Evolutionary conservation across 2,329 filamentous ascomycete species (phyloP), one percentile per base, ranked within the genome.

Genomic region (Aspergillus sp.): DNA sequence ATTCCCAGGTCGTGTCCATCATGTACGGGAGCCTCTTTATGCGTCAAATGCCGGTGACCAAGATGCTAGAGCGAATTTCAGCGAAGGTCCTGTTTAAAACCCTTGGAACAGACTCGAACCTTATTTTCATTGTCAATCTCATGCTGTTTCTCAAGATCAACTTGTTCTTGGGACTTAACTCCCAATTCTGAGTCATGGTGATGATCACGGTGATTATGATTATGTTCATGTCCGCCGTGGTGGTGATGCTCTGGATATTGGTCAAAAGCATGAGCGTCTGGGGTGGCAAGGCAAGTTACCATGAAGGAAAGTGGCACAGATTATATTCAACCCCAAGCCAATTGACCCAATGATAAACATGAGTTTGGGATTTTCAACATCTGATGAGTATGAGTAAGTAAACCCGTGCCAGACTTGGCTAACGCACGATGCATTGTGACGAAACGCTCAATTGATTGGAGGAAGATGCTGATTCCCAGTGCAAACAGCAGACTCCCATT

Each of bases 401-500:
- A 46, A 33, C 4, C 17, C 21, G 2, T 43, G 27, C 3, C n/a
- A 12, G 3, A 31, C 4, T 48, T 21, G 6, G 4, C 6, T 33
- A 7, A 68, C 70, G 31, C 44, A 73, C 71, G 60, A 15, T 71
- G 64, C 37, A 72, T 41, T 3, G 64, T 58, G n/a, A 72, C 63
- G 44, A 73, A 73, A 37, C 89, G 79, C 72, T 92, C 88, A 51
- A 92, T 81, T 0, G 89, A 87, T 68, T 92, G 89, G 3, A 92
- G 75, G 35, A 89, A 82, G 50, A 92, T 90, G 70, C 87, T 90
- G 37, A 91, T 73, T 1, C 88, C 88, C 2, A 93, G 76, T 1
- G 87, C 89, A 15, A 91, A 73, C 1, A 93, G 80, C 58, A 93
- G 90, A 1, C 87, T 86, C 14, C 89, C 89, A 66, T 93, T 93